Conservation (phyloP, 495 filamentous ascomycete genomes). For the Tuber umbilicatum region DNA sequence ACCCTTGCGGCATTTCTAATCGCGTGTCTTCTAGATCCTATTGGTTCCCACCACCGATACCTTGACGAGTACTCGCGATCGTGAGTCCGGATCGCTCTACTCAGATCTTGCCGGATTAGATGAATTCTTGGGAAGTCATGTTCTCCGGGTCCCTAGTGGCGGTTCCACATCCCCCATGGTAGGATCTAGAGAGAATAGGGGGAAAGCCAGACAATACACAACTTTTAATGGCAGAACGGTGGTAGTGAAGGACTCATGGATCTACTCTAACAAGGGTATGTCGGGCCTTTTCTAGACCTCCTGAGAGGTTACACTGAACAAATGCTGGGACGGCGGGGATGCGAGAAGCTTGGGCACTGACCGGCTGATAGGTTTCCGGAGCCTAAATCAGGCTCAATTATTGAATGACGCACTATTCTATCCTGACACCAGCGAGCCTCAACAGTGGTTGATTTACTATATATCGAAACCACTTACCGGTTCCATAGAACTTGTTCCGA, state of each 20-base stretch:
- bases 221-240: slow-evolving; percentile 91
- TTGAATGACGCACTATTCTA: slow-evolving; percentile 83
- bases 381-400: slow-evolving; percentile 81
- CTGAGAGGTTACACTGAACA: slow-evolving; percentile 2
- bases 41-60: slow-evolving; percentile 90
- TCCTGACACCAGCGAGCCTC: slow-evolving; percentile 65
- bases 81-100: slow-evolving; percentile 70
- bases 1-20: slow-evolving; percentile 5
- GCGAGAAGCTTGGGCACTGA: slow-evolving; percentile 22
- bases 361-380: slow-evolving; percentile 69
- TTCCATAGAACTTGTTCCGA: slow-evolving; percentile 60
- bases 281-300: slow-evolving; percentile 16
- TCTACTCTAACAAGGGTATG: slow-evolving; percentile 93
- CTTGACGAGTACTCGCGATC: slow-evolving; percentile 79
- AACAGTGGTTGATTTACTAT: slow-evolving; percentile 94
- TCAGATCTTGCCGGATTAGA: slow-evolving; percentile 77
- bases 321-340: background rate
- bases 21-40: slow-evolving; percentile 56
- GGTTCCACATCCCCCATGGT: slow-evolving; percentile 54
- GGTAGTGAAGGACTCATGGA: slow-evolving; percentile 84
- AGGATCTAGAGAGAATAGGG: slow-evolving; percentile 66
- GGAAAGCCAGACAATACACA: slow-evolving; percentile 86
- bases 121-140: slow-evolving; percentile 95
- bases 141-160: slow-evolving; percentile 69
- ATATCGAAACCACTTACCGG: slow-evolving; percentile 90